phyloP scores from a whole-genome alignment of 306 rosid species.

The Ochetophila trinervis region DNA sequence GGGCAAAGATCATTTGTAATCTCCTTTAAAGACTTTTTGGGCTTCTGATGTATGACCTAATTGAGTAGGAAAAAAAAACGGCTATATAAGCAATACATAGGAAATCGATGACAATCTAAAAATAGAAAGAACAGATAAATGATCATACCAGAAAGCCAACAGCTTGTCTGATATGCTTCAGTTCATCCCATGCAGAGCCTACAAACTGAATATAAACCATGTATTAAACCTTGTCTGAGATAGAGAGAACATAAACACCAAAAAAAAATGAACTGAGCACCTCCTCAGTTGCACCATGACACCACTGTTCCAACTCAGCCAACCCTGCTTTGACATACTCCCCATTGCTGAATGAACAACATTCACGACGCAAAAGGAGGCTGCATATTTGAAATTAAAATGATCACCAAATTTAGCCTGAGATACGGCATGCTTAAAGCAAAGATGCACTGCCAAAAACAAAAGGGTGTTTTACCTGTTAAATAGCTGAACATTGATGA shows the following conservation, averaged over 20 bases:
- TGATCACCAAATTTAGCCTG: background rate
- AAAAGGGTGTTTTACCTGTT: slow-evolving; percentile 59
- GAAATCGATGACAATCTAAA: slow-evolving; percentile 1
- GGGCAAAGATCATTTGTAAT: slow-evolving; percentile 98
- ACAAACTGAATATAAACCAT: slow-evolving; percentile 59
- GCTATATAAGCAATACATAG: background rate
- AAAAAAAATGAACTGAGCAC: slow-evolving; percentile 34
- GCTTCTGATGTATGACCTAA: slow-evolving; percentile 99
- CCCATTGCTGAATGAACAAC: slow-evolving; percentile 99
- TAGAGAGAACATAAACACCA: too few species aligned
- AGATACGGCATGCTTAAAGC: background rate
- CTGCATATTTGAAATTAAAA: slow-evolving; percentile 39
- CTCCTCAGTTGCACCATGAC: slow-evolving; percentile 78
- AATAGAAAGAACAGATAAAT: background rate
- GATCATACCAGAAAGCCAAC: slow-evolving; percentile 89
- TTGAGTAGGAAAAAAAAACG: background rate
- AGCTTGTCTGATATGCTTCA: slow-evolving; percentile 99
- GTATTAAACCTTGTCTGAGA: background rate
- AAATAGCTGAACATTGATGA: slow-evolving; percentile 94
- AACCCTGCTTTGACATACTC: slow-evolving; percentile 93
- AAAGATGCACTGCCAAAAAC: background rate
- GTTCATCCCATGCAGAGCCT: slow-evolving; percentile 96
- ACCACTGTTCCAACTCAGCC: slow-evolving; percentile 98
- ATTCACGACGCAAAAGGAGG: slow-evolving; percentile 97
- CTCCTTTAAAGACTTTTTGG: slow-evolving; percentile 88